Base-by-base conservation (phyloP, 2,329 filamentous ascomycete genomes). In the Aureobasidium mangrovei region DNA sequence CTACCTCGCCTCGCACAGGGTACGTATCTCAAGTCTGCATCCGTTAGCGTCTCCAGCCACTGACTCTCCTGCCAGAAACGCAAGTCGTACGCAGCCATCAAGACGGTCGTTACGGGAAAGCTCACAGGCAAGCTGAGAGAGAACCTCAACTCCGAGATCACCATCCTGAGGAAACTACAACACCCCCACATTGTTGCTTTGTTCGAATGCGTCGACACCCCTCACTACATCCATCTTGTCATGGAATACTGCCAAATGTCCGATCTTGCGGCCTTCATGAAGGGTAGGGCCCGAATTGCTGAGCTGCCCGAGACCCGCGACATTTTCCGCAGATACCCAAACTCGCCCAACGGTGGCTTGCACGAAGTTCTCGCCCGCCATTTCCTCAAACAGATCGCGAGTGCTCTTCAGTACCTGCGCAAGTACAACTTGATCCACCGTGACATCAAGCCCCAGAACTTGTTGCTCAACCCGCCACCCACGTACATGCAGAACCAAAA, bases 201-300 rank as follows among this genome's bases (percentile, higher is more conserved):
- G 45, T 91, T 96, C 74, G 89, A 95, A 72, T 96, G 91, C 74
- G 80, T 91, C 69, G 91, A 97, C 70, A 86, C 88, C 0, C 76
- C 82, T 3, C 84, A 85, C 26, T 88, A 95, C 66, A 96, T 97
- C 72, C 93, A 98, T 72, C 80, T 98, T 56, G 85, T 97, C 59
- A 98, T 97, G 91, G 93, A 98, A 73, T 97, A 94, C 72, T 97
- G 93, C 73, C 89, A 95, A 67, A 80, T 98, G 39, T 91, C 93
- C 26, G 93, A 98, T 67, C 74, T 98, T 56, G 95, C 93, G 8
- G 78, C 91, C 53, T 97, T 98, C 71, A 96, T 98, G 74, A 95
- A 93, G 77, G 94, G 93, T 73, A 82, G 91, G 57, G 84, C 91
- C 57, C 87, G 84, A 65, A 80, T 96, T 43, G 79, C 78, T 42